Conservation (phyloP, 805 yeast species). For the Zygosaccharomyces siamensis region DNA sequence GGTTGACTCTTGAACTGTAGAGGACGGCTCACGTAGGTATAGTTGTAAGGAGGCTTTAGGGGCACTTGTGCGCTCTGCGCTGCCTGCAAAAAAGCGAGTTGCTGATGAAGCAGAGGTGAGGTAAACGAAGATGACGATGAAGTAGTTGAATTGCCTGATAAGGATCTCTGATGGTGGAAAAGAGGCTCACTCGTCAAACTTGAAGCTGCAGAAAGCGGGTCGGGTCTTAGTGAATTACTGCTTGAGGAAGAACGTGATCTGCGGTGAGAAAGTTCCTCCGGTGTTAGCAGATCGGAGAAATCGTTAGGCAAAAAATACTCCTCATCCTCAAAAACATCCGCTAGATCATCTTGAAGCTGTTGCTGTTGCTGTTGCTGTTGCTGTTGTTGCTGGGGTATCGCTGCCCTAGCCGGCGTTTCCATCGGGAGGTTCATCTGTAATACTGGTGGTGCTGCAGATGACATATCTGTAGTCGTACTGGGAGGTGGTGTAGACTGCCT, state of each 20-base stretch:
- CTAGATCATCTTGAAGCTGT: conserved; percentile 11
- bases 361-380: conserved; percentile 8
- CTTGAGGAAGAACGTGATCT: conserved; percentile 46
- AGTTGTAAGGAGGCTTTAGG: conserved; percentile 1
- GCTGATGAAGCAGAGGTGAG: conserved; percentile 14
- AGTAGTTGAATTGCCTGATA: conserved; percentile 11
- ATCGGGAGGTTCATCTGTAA: neutral
- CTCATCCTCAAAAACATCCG: conserved; percentile 36
- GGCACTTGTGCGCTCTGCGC: conserved; percentile 6
- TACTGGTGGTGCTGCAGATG: neutral
- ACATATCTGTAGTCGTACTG: conserved; percentile 1
- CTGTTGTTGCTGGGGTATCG: conserved; percentile 9
- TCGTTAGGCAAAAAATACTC: conserved; percentile 83
- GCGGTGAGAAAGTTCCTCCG: conserved; percentile 71
- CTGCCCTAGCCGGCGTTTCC: conserved; percentile 33
- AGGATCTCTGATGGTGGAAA: conserved; percentile 10
- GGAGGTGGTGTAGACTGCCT: conserved; percentile 3
- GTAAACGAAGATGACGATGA: conserved; percentile 13
- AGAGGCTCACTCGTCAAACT: conserved; percentile 8
- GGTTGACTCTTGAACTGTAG: conserved; percentile 8
- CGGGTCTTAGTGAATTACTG: conserved; percentile 8
- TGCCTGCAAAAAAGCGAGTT: conserved; percentile 9
- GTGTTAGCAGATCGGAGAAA: conserved; percentile 74
- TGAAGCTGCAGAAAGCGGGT: conserved; percentile 6
- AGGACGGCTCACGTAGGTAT: conserved; percentile 3